Percentiles rank a stretch among this genome's conserved stretches.
phyloP scores from a whole-genome alignment of 306 rosid species.

The Trifolium repens region DNA sequence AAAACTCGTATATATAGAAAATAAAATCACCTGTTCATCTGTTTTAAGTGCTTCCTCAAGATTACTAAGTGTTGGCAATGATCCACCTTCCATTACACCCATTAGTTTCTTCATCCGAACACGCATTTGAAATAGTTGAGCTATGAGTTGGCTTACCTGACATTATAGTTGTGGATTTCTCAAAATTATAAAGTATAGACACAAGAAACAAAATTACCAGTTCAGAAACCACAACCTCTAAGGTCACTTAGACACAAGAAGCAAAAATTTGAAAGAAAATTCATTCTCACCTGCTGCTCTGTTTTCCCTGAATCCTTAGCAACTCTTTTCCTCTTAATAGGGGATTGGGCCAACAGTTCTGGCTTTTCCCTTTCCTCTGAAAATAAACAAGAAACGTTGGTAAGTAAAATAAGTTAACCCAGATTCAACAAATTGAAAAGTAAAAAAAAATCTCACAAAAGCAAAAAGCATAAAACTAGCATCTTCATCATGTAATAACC shows the following conservation, averaged over 20 bases:
- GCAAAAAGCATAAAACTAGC: constrained; percentile 24
- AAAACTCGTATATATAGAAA: constrained; percentile 13
- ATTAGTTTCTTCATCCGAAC: constrained; percentile 91
- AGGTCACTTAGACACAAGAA: constrained; percentile 5
- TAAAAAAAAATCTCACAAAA: constrained; percentile 14
- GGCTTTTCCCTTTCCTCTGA: constrained; percentile 98
- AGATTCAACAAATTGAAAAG: not conserved
- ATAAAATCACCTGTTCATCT: constrained; percentile 75
- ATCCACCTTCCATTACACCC: constrained; percentile 93
- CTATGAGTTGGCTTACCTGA: constrained; percentile 90
- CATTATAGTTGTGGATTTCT: constrained; percentile 38
- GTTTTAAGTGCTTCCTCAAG: constrained; percentile 89
- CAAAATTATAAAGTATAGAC: constrained; percentile 27
- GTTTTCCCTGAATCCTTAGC: constrained; percentile 95
- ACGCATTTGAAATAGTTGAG: constrained; percentile 96
- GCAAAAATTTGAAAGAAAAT: constrained; percentile 30
- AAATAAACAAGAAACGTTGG: constrained; percentile 41
- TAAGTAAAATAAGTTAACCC: constrained; percentile 29
- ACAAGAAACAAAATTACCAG: too few relatives aligned
- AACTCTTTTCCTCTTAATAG: constrained; percentile 82
- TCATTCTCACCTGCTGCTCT: constrained; percentile 79
- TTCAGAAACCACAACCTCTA: constrained; percentile 22
- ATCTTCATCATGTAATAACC: constrained; percentile 13
- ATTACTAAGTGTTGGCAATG: constrained; percentile 80
- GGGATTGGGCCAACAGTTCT: constrained; percentile 91